Evolutionary conservation across 345 rosid genomes (phyloP), one percentile per base, ranked within the genome.

Genomic region (Chamaenerion angustifolium): DNA sequence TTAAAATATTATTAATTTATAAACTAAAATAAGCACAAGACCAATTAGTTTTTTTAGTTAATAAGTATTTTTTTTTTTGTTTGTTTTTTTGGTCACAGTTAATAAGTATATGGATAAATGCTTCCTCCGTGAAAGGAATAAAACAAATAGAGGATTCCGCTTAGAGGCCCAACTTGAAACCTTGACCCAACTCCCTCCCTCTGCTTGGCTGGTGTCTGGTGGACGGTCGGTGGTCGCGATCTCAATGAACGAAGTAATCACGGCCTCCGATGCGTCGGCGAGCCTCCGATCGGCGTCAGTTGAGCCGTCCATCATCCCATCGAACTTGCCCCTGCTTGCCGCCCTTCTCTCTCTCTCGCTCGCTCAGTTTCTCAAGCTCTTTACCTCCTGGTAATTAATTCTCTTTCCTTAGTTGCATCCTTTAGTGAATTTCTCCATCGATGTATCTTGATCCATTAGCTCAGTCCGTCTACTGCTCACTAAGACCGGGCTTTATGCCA

Each of bases 301-400:
- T 13, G 58, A 23, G 49, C 58, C 75, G 45, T 62, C 73, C 12
- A 21, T 63, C 16, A 9, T 63, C 43, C 73, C 77, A 18, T 50
- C 62, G 18, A 72, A 72, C 64, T 49, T 52, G 18, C 82, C 82
- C 37, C 71, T 76, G 49, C 61, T 76, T 49, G 59, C 76, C 25
- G 76, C 82, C 45, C 67, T 76, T 49, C 48, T 76, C n/a, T 63
- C 78, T 23, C 67, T 70, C 16, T 56, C 78, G 42, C 57, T 73
- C 45, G 78, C 82, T 43, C 82, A 76, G 71, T 76, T 70, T 56
- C 69, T 73, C 70, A 76, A 76, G 65, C 64, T 63, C 45, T 70
- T 76, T 74, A 72, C 82, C 50, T 58, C 73, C 49, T 73, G 82
- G 82, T 76, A 11, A 40, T 40, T 76, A 11, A 40, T 40, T 27